Conservation (phyloP, 768 basidiomycete species). For the Neoboletus magnificus region DNA sequence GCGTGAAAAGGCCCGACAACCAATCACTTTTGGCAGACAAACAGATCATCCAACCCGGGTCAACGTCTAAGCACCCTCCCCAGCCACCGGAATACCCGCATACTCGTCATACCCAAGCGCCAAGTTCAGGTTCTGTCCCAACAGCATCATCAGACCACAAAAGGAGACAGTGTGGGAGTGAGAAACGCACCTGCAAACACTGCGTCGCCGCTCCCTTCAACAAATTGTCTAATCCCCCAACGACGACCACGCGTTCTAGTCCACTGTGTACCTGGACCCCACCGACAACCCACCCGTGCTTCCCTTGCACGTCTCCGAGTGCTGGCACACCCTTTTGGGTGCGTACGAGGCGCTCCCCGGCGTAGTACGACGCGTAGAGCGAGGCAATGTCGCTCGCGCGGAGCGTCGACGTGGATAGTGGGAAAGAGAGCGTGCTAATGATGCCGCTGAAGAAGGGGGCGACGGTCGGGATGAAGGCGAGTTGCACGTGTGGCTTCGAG, state of each 20-base stretch:
- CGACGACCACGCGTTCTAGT: constrained; percentile 90
- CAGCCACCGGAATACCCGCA: constrained; percentile 60
- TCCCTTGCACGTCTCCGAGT: constrained; percentile 70
- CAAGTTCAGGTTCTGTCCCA: constrained; percentile 79
- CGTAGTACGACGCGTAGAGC: constrained; percentile 78
- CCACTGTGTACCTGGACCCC: constrained; percentile 91
- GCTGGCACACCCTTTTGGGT: constrained; percentile 69
- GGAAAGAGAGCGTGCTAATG: constrained; percentile 80
- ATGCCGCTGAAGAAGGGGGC: constrained; percentile 98
- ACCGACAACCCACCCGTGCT: constrained; percentile 88
- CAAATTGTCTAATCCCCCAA: constrained; percentile 93
- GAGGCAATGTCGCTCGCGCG: constrained; percentile 67
- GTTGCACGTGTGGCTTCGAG: constrained; percentile 38
- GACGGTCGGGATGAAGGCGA: constrained; percentile 87
- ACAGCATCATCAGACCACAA: neutral
- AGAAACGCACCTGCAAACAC: constrained; percentile 75
- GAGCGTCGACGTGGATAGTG: constrained; percentile 57
- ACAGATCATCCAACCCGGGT: neutral
- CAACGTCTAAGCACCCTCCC: constrained; percentile 1
- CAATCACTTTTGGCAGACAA: neutral
- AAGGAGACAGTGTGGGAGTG: too few relatives aligned
- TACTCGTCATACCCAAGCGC: constrained; percentile 85
- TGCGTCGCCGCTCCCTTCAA: constrained; percentile 99
- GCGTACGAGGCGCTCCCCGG: constrained; percentile 66
- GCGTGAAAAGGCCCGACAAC: neutral